Evolutionary conservation across 164 flowering plant genomes (phyloP).

Genomic region (Annona cherimola): DNA sequence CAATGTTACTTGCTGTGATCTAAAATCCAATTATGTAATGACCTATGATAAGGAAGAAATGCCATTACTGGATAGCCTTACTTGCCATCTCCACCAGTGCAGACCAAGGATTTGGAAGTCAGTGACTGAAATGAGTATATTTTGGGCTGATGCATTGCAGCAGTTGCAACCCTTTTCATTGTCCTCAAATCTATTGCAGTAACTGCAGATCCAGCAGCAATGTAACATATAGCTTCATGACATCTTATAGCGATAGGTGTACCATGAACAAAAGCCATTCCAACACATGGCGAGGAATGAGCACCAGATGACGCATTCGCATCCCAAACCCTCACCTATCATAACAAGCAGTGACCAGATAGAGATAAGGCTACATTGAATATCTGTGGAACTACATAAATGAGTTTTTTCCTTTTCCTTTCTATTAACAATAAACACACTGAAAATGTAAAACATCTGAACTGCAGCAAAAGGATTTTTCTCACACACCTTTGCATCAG

Average conservation of each 20-base stretch:
- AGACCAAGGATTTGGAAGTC: conserved; percentile 51
- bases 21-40: neutral
- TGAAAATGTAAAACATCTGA: neutral
- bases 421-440: neutral
- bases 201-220: conserved; percentile 57
- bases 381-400: neutral
- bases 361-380: neutral
- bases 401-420: neutral
- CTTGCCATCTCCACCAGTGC: conserved; percentile 58
- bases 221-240: conserved; percentile 52
- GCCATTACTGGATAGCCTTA: conserved; percentile 17
- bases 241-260: conserved; percentile 51
- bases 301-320: conserved; percentile 37
- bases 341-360: neutral
- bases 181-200: conserved; percentile 63
- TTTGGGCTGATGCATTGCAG: conserved; percentile 25
- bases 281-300: conserved; percentile 60
- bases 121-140: conserved; percentile 38
- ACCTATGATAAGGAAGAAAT: neutral
- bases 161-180: conserved; percentile 45
- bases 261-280: conserved; percentile 43
- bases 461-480: neutral
- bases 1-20: neutral
- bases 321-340: conserved; percentile 70
- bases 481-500: conserved; percentile 50